Evolutionary conservation across 2,329 filamentous ascomycete genomes (phyloP).

Genomic region (Colletotrichum karsti): DNA sequence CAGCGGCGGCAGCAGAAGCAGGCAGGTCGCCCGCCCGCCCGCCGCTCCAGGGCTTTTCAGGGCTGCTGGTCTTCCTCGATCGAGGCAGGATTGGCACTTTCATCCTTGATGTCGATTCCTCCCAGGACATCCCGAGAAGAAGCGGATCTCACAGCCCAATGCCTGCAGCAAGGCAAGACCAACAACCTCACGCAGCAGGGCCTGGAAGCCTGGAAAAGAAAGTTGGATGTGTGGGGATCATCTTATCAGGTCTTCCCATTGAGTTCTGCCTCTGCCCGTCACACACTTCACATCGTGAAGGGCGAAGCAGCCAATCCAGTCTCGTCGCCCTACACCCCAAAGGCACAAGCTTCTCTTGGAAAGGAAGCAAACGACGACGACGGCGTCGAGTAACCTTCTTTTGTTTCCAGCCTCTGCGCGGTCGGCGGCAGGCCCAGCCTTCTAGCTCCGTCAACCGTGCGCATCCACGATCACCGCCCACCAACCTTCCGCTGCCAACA

Average conservation of each 20-base stretch:
- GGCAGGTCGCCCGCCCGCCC: background rate
- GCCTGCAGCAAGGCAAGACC: conserved; percentile 10
- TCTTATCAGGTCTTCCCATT: background rate
- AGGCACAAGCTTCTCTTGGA: conserved; percentile 2
- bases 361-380: conserved; percentile 9
- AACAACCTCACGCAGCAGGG: conserved; percentile 5
- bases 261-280: conserved; percentile 10
- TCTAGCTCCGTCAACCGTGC: conserved; percentile 2
- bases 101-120: background rate
- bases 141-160: conserved; percentile 5
- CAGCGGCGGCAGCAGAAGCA: background rate
- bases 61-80: background rate
- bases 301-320: conserved; percentile 10
- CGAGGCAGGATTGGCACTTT: conserved; percentile 14
- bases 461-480: background rate
- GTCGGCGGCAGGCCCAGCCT: background rate
- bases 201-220: background rate
- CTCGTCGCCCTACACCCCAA: conserved; percentile 20
- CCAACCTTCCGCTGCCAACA: background rate
- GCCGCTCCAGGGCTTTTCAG: background rate
- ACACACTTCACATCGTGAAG: conserved; percentile 7
- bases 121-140: background rate
- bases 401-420: conserved; percentile 21
- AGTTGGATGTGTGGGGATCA: conserved; percentile 10
- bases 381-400: conserved; percentile 20